A percentile compares a stretch with the other conserved stretches of the same genome.
phyloP scores from a whole-genome alignment of 1,284 basidiomycete species.

The Hemileia vastatrix region DNA sequence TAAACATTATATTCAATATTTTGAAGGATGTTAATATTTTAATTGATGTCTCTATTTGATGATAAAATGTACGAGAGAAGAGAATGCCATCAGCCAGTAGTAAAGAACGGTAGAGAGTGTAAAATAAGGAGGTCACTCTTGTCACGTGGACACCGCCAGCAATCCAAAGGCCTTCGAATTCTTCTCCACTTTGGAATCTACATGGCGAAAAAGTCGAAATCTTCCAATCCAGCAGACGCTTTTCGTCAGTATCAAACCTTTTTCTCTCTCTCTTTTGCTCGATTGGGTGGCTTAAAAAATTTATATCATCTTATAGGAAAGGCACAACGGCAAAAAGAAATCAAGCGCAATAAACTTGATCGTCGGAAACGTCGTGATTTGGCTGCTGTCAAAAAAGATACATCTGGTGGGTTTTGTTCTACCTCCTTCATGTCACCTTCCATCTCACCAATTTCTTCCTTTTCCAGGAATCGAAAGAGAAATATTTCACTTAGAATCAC shows the following conservation, averaged over 20 bases:
- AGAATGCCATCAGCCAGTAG: no score
- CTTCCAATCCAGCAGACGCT: slow-evolving; percentile 34
- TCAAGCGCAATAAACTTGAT: slow-evolving; percentile 22
- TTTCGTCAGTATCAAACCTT: slow-evolving; percentile 26
- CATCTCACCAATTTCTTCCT: neutral
- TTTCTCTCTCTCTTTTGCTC: neutral
- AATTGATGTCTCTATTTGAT: no score
- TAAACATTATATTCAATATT: no score
- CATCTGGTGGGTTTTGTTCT: neutral
- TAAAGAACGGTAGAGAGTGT: no score
- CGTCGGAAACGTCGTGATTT: slow-evolving; percentile 17
- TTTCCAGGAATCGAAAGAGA: slow-evolving; percentile 16
- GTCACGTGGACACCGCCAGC: no score
- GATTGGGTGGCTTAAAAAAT: no score
- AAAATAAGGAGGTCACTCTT: no score
- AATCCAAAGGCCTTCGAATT: no score
- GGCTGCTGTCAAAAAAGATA: slow-evolving; percentile 18
- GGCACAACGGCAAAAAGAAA: slow-evolving; percentile 22
- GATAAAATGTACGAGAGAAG: no score
- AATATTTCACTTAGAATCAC: slow-evolving; percentile 21
- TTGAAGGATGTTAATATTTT: no score
- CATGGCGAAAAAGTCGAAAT: slow-evolving; percentile 28
- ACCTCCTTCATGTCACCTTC: neutral
- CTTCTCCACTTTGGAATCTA: no score
- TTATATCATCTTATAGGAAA: slow-evolving; percentile 5